Evolutionary conservation across 2,329 filamentous ascomycete genomes (phyloP), one percentile per base, ranked within the genome.

Genomic region (Trichocomaceae sp.): DNA sequence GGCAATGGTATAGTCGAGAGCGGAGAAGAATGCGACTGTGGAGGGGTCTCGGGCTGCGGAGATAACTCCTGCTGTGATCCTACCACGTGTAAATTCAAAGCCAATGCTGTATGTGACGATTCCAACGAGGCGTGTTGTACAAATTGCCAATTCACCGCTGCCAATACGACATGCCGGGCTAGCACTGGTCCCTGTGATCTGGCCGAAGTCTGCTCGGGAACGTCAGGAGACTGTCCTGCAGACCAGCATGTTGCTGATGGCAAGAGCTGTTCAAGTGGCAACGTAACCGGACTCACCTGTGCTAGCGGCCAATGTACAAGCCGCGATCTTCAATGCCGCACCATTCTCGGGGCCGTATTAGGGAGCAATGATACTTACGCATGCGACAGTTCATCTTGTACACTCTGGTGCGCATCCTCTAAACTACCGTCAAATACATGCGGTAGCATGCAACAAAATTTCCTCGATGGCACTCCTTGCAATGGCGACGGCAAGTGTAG

Each of bases 1-100:
- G 93, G 93, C 56, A 99, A 99, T 71, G 93, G 93, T 52, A 97
- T 99, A 61, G 93, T 99, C 50, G 93, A 97, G 73, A 77, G 81
- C 17, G 93, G 90, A 59, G 93, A 99, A 72, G 87, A 99, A 52
- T 99, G 93, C 72, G 93, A 99, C 72, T 99, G 93, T 65, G 93
- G 93, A 59, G 92, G 92, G 53, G 74, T 77, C 13, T 72, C 76
- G 13, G 82, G 82, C 39, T 99, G 93, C 68, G 82, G 77, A 22
- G 72, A 78, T 64, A 93, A 97, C 72, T 66, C 70, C 13, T 99
- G 93, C 77, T 99, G 93, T 73, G 80, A 99, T 63, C 73, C 90
- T 1, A 81, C 73, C 2, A 97, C 93, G 0, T 99, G 93, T 82
- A 88, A 85, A 64, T 96, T 95, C 77, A 86, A 79, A 52, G 69